Conservation (phyloP, 2,329 filamentous ascomycete genomes). For the Pestalotiopsis sp. region DNA sequence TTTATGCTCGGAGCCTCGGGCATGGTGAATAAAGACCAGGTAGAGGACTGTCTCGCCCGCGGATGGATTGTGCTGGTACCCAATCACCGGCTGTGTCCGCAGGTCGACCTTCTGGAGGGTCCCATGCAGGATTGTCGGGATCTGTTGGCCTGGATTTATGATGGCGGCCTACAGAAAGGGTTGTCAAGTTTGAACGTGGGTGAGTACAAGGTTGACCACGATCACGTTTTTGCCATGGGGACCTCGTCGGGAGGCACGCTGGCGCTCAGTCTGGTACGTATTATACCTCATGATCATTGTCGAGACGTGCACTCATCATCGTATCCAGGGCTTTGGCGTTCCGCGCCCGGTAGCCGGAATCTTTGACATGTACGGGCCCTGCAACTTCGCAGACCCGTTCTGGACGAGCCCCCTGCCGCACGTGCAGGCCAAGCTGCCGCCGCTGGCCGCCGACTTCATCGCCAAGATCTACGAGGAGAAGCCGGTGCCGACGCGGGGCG, state of each 20-base stretch:
- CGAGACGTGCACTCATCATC: background rate
- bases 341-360: conserved; percentile 39
- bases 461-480: conserved; percentile 37
- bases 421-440: conserved; percentile 30
- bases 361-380: conserved; percentile 44
- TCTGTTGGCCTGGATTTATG: conserved; percentile 37
- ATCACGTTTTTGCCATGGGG: conserved; percentile 38
- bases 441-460: conserved; percentile 33
- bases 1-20: conserved; percentile 43
- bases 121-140: conserved; percentile 23
- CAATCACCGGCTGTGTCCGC: conserved; percentile 23
- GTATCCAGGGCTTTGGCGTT: conserved; percentile 37
- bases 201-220: conserved; percentile 24
- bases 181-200: conserved; percentile 21
- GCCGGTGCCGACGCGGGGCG: conserved; percentile 39
- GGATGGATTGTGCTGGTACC: conserved; percentile 42
- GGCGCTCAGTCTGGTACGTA: conserved; percentile 37
- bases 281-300: background rate
- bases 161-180: conserved; percentile 28
- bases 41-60: conserved; percentile 38
- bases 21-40: conserved; percentile 41
- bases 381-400: conserved; percentile 39
- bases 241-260: conserved; percentile 39
- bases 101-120: conserved; percentile 14
- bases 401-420: conserved; percentile 38